A percentile compares a stretch with the other conserved stretches of the same genome.
phyloP scores from a whole-genome alignment of 2,329 filamentous ascomycete species.

The Ophiosphaerella narmari region DNA sequence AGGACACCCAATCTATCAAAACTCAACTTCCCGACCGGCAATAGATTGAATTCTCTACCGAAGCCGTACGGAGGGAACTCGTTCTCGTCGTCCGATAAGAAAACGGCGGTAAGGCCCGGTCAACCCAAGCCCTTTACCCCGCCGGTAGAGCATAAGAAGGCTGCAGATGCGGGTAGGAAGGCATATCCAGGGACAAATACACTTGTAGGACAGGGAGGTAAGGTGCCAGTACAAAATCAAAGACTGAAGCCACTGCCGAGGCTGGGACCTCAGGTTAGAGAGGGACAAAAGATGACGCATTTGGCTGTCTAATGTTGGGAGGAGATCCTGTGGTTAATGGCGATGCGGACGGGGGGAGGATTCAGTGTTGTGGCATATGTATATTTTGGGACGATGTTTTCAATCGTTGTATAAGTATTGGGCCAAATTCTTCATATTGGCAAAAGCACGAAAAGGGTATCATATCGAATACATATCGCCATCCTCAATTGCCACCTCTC shows the following conservation, averaged over 20 bases:
- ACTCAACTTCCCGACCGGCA: conserved; percentile 4
- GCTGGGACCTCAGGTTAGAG: conserved; percentile 27
- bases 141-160: conserved; percentile 17
- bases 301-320: conserved; percentile 20
- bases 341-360: too few relatives aligned
- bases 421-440: too few relatives aligned
- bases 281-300: conserved; percentile 37
- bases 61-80: conserved; percentile 19
- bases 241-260: conserved; percentile 32
- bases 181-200: conserved; percentile 41
- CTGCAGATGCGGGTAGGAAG: conserved; percentile 13
- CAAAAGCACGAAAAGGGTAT: too few relatives aligned
- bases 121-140: conserved; percentile 33
- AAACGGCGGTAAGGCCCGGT: conserved; percentile 32
- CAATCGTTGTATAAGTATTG: too few relatives aligned
- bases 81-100: conserved; percentile 26
- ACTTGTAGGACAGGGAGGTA: conserved; percentile 29
- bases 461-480: too few relatives aligned
- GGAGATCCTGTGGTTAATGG: too few relatives aligned
- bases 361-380: not conserved
- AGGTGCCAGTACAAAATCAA: conserved; percentile 30
- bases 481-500: too few relatives aligned
- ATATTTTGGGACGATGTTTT: not conserved
- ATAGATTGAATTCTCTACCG: conserved; percentile 10
- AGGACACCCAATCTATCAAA: not conserved